Percentiles rank a stretch among this genome's conserved stretches.
These are phyloP conservation scores for Pichia ethanolica DNA, from an alignment of 805 yeast species.

Conservation along the genomic window DNA sequence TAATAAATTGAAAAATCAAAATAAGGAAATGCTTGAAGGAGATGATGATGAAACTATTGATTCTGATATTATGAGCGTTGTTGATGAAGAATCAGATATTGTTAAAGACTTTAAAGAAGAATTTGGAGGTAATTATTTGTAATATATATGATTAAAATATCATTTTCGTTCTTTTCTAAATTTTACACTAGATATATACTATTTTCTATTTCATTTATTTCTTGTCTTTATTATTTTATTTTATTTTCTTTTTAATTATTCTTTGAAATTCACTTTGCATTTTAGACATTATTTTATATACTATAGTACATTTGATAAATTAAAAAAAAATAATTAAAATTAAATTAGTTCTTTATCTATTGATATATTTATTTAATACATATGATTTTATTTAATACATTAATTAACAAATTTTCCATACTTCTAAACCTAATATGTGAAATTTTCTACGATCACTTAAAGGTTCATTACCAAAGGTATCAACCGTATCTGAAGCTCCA, in stretches of 20 bases:
- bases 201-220: not conserved
- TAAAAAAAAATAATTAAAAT: too few relatives aligned
- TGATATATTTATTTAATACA: too few relatives aligned
- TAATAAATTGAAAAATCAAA: too few relatives aligned
- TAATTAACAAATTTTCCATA: slow-evolving; percentile 60
- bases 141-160: not conserved
- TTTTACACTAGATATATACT: too few relatives aligned
- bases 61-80: not conserved
- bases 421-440: slow-evolving; percentile 66
- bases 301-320: too few relatives aligned
- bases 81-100: slow-evolving; percentile 3
- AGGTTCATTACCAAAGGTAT: slow-evolving; percentile 86
- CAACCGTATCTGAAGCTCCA: slow-evolving; percentile 74
- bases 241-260: too few relatives aligned
- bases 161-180: too few relatives aligned
- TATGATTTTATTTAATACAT: too few relatives aligned
- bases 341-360: too few relatives aligned
- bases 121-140: slow-evolving; percentile 1
- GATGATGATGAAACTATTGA: not conserved
- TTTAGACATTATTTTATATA: too few relatives aligned
- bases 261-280: too few relatives aligned
- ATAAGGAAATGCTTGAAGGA: not conserved
- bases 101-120: slow-evolving; percentile 5
- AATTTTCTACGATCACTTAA: slow-evolving; percentile 51
- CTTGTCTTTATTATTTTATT: too few relatives aligned